Base-by-base conservation (phyloP, 2,329 filamentous ascomycete genomes). In the Cytospora leucostoma region DNA sequence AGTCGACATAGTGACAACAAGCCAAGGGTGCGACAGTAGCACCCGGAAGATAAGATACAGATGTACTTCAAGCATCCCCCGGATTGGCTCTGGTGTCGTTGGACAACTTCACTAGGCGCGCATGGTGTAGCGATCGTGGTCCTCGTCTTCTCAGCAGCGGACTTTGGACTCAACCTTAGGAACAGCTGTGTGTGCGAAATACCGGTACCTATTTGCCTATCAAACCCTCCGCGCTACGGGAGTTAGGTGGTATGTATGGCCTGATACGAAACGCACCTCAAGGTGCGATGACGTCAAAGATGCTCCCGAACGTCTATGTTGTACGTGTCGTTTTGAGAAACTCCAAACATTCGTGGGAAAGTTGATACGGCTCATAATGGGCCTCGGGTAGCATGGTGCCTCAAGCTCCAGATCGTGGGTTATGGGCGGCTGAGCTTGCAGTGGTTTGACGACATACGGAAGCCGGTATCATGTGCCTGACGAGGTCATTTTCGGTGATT, bases 271-370 rank as follows among this genome's bases (percentile, higher is more conserved):
- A 27, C 21, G 52, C 44, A 21, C 17, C 27, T 47, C 53, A 47
- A 61, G 34, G 47, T 52, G 44, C 27, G 38, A 58, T 64, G 58
- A 64, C 57, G 58, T 64, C 53, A 52, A 40, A 32, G 53, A 40
- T 32, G 44, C 56, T 53, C 37, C 58, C 50, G 51, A 56, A 37
- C 15, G 21, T 56, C 51, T 37, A 35, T 47, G 49, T 47, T 37
- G 17, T 44, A 35, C 44, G 19, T 55, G 35, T 57, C 34, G 35
- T 38, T 27, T 13, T 27, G n/a, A 47, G 34, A 47, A 17, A 34
- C 7, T 17, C 12, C 21, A 53, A 4, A 58, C 27, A 19, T 17
- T 40, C 38, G 49, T 19, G 32, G 35, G 27, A 47, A 54, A 38
- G 54, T 61, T 27, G 27, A 3, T 27, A 27, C 27, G 27, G 4